Conservation (phyloP, 176 grass and related monocot genomes). For the Echinochloa phyllopogon region DNA sequence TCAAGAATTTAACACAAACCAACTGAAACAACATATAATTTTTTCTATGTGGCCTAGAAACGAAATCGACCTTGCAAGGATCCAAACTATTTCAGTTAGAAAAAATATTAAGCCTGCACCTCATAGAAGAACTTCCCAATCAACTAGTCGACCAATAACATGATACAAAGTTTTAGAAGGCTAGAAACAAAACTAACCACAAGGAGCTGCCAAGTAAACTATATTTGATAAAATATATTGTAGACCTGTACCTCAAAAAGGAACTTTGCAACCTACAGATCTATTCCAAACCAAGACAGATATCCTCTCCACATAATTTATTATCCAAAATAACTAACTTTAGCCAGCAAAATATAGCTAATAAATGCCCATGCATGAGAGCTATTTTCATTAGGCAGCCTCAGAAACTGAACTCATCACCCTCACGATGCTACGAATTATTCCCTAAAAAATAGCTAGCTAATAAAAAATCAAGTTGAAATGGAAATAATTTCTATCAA, state of each 20-base stretch:
- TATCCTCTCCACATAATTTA: conserved; percentile 10
- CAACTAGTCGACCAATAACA: neutral
- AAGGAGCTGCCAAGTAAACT: neutral
- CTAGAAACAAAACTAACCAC: neutral
- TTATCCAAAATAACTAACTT: conserved; percentile 10
- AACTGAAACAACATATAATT: neutral
- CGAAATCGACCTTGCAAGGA: conserved; percentile 10
- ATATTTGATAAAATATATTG: neutral
- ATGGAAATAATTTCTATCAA: neutral
- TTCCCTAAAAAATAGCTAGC: neutral
- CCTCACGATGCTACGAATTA: neutral
- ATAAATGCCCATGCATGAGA: neutral
- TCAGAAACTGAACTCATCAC: conserved; percentile 19
- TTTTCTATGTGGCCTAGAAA: conserved; percentile 22
- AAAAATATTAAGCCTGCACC: neutral
- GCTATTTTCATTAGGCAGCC: neutral
- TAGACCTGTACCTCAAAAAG: neutral
- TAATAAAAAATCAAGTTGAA: conserved; percentile 5
- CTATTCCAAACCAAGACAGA: neutral
- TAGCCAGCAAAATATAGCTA: neutral
- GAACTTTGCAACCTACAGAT: neutral
- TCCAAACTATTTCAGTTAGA: neutral
- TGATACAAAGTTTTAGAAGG: neutral
- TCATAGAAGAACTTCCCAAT: neutral
- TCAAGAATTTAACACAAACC: conserved; percentile 13